Evolutionary conservation across 495 filamentous ascomycete genomes (phyloP).

Genomic region (Penicillium bovifimosum): DNA sequence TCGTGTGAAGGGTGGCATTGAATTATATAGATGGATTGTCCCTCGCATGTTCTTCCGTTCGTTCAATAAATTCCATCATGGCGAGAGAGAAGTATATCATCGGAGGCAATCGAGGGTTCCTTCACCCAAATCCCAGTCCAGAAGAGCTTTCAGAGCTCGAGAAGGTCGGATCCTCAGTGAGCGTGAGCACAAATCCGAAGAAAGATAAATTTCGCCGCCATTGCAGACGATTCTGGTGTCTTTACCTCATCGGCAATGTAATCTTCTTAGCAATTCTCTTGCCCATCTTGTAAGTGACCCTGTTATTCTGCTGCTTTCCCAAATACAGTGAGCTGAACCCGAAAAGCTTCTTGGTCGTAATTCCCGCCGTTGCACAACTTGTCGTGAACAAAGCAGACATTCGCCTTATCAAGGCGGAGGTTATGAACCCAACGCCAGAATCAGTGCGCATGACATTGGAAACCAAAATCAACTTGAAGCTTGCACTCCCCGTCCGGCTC

Average conservation of each 20-base stretch:
- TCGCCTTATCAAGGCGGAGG: conserved; percentile 25
- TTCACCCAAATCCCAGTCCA: background rate
- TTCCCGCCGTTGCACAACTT: conserved; percentile 39
- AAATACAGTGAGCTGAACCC: background rate
- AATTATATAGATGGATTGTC: background rate
- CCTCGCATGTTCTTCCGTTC: background rate
- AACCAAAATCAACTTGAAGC: conserved; percentile 30
- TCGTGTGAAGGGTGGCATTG: background rate
- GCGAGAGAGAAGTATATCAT: background rate
- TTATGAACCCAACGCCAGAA: conserved; percentile 30
- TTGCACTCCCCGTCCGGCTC: conserved; percentile 29
- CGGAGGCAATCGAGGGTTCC: conserved; percentile 2
- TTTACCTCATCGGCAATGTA: conserved; percentile 32
- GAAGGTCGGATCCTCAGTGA: conserved; percentile 13
- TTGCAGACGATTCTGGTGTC: conserved; percentile 35
- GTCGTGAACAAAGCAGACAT: conserved; percentile 35
- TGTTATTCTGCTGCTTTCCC: background rate
- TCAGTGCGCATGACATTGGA: conserved; percentile 27
- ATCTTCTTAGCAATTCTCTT: conserved; percentile 38
- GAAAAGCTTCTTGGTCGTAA: conserved; percentile 36
- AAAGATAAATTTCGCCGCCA: conserved; percentile 25
- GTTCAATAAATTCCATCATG: background rate
- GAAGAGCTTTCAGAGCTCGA: conserved; percentile 12
- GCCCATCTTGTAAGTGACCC: conserved; percentile 26
- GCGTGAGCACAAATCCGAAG: conserved; percentile 7